Evolutionary conservation across 495 filamentous ascomycete species (phyloP), one percentile per base, ranked within the genome.

Genomic region (Glonium stellatum): DNA sequence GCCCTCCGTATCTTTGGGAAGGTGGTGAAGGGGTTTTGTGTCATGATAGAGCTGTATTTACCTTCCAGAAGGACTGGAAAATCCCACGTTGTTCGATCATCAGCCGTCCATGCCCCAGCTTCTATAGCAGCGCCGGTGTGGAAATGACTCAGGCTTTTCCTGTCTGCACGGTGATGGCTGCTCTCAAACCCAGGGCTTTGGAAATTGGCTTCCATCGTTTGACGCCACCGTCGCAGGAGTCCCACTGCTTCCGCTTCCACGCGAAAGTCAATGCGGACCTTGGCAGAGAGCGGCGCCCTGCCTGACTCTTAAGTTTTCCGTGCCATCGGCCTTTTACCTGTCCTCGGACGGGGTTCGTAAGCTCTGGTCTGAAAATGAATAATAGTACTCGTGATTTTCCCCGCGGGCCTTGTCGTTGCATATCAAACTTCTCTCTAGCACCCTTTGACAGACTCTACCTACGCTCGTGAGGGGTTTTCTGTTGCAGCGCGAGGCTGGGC

Each of bases 181-280:
- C n/a, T 27, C 1, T 25, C 5, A 8, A 31, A 51, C 48, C 48
- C 48, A 51, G 6, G 48, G 13, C 48, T 23, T 51, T 51, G 48
- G 48, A 51, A 31, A 51, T 51, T 51, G 19, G 48, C 54, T 46
- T 57, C 36, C 21, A 21, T 44, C 53, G 57, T 64, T 60, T 57
- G 62, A 37, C 57, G 62, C 57, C 51, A 58, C 62, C 42, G 57
- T 60, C 57, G 22, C 36, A 53, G 44, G 47, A 36, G 48, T 48
- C 18, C 34, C 27, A 34, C 52, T 21, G 54, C 52, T 12, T 55
- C 62, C 62, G 62, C 52, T 64, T 64, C 62, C 62, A 64, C 62
- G 62, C 62, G 62, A 64, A 58, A 50, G 9, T 25, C 50, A 39
- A 60, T 49, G 51, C 57, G 23, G 49, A 35, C 44, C 51, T 27